Evolutionary conservation across 176 grass and related monocot species (phyloP).

Genomic region (Coix lacrymajobi): DNA sequence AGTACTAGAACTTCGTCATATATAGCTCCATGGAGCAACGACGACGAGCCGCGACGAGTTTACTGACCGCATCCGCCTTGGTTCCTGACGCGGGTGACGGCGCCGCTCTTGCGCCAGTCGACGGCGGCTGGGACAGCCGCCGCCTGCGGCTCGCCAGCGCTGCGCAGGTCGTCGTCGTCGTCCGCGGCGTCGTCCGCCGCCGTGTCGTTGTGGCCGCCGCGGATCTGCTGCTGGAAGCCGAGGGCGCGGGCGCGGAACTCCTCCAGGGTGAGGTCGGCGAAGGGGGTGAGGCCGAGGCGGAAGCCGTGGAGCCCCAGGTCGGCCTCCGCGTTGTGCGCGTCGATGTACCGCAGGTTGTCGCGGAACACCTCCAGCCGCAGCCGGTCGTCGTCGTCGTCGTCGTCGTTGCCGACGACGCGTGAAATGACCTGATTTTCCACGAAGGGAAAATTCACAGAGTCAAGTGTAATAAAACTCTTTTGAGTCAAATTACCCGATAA

Average conservation of each 20-base stretch:
- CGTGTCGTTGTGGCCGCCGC: too few relatives aligned
- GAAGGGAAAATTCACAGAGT: too few relatives aligned
- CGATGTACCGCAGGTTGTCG: conserved; percentile 49
- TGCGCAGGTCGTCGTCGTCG: too few relatives aligned
- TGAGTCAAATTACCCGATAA: too few relatives aligned
- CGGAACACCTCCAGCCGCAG: conserved; percentile 32
- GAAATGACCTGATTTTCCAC: too few relatives aligned
- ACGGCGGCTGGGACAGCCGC: neutral
- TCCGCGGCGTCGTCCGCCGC: too few relatives aligned
- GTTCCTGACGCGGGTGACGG: neutral
- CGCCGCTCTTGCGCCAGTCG: neutral
- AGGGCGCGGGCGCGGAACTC: conserved; percentile 36
- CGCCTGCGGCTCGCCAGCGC: too few relatives aligned
- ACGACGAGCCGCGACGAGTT: too few relatives aligned
- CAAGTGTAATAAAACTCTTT: too few relatives aligned
- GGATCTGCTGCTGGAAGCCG: conserved; percentile 7
- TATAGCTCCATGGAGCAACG: too few relatives aligned
- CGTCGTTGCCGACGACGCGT: too few relatives aligned
- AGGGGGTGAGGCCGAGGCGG: conserved; percentile 46
- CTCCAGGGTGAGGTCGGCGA: conserved; percentile 48
- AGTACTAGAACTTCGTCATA: too few relatives aligned
- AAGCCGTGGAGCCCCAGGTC: conserved; percentile 31
- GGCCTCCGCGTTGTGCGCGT: conserved; percentile 47
- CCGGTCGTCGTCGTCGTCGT: neutral
- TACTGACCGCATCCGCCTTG: neutral